Evolutionary conservation across 139 green algal species (phyloP).

Genomic region (Haematococcus lacustris): DNA sequence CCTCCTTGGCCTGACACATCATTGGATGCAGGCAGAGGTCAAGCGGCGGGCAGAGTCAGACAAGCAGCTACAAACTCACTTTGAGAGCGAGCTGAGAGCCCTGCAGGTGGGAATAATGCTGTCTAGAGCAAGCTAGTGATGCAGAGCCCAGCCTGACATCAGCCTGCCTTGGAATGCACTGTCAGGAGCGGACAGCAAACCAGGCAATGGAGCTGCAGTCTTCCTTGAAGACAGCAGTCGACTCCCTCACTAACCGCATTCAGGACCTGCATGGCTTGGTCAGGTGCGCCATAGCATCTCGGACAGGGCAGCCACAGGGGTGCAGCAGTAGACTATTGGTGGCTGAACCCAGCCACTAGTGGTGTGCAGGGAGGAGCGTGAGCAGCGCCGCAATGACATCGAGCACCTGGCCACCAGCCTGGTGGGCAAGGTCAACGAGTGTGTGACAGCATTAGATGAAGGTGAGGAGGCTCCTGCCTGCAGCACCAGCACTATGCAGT

Average conservation of each 20-base stretch:
- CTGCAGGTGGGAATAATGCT: constrained; percentile 12
- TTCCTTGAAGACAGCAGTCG: constrained; percentile 49
- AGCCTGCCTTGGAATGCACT: too few relatives aligned
- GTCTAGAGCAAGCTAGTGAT: too few relatives aligned
- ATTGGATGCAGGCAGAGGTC: constrained; percentile 37
- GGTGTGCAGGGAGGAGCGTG: constrained; percentile 55
- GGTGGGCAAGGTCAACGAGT: constrained; percentile 58
- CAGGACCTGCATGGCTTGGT: constrained; percentile 48
- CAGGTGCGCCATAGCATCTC: constrained; percentile 17
- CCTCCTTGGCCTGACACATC: too few relatives aligned
- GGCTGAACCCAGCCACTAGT: too few relatives aligned
- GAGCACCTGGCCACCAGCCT: constrained; percentile 55
- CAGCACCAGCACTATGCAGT: too few relatives aligned
- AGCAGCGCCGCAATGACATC: constrained; percentile 55
- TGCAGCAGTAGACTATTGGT: too few relatives aligned
- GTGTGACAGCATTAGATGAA: constrained; percentile 51
- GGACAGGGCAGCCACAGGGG: too few relatives aligned
- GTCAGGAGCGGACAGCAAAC: constrained; percentile 29
- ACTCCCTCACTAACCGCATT: constrained; percentile 43
- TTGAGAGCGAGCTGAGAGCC: constrained; percentile 43
- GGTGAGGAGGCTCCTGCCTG: too few relatives aligned
- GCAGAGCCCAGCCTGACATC: too few relatives aligned
- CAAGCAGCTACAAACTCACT: constrained; percentile 52
- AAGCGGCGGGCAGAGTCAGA: constrained; percentile 55
- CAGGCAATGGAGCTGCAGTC: constrained; percentile 46